Evolutionary conservation across 345 rosid genomes (phyloP).

Genomic region (Pugionium dolabratum): DNA sequence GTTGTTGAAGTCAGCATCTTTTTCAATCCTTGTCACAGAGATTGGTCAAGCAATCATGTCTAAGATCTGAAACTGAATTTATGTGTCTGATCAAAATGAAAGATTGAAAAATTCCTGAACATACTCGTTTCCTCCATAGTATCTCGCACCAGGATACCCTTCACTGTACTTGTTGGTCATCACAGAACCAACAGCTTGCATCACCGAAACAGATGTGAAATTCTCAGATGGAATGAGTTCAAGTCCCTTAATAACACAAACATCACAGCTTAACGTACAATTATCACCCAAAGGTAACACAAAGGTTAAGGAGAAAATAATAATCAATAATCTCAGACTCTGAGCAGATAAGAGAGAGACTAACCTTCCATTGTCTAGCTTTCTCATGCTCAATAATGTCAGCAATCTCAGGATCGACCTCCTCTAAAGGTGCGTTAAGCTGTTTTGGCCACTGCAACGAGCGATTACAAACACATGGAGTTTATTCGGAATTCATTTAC

Average conservation of each 20-base stretch:
- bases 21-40: neutral
- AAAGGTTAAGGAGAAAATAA: neutral
- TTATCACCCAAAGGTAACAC: neutral
- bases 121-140: constrained; percentile 99
- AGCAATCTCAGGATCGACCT: constrained; percentile 92
- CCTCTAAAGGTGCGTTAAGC: constrained; percentile 84
- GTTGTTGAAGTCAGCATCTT: constrained; percentile 17
- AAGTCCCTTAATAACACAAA: constrained; percentile 63
- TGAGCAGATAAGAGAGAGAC: constrained; percentile 2
- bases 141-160: constrained; percentile 99
- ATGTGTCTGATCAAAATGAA: neutral
- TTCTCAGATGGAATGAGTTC: constrained; percentile 99
- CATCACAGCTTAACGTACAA: constrained; percentile 5
- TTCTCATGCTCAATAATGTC: constrained; percentile 96
- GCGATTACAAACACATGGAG: neutral
- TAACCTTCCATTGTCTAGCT: constrained; percentile 98
- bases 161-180: constrained; percentile 99
- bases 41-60: constrained; percentile 13
- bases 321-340: constrained; percentile 4
- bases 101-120: constrained; percentile 32
- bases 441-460: constrained; percentile 89
- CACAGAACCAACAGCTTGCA: constrained; percentile 99
- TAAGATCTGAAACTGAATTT: constrained; percentile 13
- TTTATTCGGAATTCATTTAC: neutral
- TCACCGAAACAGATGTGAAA: constrained; percentile 95